Evolutionary conservation across 768 basidiomycete genomes (phyloP), one percentile per base, ranked within the genome.

Genomic region (Boletus bicolor): DNA sequence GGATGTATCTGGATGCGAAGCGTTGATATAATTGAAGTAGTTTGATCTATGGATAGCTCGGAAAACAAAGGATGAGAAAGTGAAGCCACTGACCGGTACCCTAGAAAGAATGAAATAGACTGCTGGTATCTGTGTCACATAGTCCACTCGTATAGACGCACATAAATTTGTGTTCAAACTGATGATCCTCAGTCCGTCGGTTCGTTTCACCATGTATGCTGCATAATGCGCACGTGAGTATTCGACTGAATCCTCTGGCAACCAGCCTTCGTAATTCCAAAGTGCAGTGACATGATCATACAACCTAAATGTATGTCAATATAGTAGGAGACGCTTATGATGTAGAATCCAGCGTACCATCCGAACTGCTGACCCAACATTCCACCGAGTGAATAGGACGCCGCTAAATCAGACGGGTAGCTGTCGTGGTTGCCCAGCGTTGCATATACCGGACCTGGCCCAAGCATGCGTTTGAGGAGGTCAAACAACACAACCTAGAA

Each of bases 401-500:
- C 80, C 58, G 86, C 86, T 62, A 84, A 77, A 3, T 69, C 85
- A 77, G 64, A 42, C 5, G 54, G 83, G 67, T 84, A 87, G 41
- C 77, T 84, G 65, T 91, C 89, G 62, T 91, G 89, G 66, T 91
- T 91, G 9, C 89, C 89, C 9, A 91, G 73, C 0, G 85, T 81
- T 30, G 85, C 82, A 59, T 90, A 91, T 3, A 90, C 79, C n/a
- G 89, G 87, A 0, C 86, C 86, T 14, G 79, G 75, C 15, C 82
- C 82, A 32, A 90, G 76, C 61, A 76, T 76, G 15, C 75, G 75
- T 68, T 80, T 86, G 71, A 89, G 79, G 36, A 91, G 75, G 58
- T 84, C 86, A 64, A 81, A 91, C 21, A 89, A 54, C 1, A 86
- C 71, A 1, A 84, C 78, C 86, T 88, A 57, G 19, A 44, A 7